Percentiles rank a stretch among this genome's conserved stretches.
Evolutionary conservation across 2,329 filamentous ascomycete genomes (phyloP).

Genomic region (Colletotrichum sublineola): DNA sequence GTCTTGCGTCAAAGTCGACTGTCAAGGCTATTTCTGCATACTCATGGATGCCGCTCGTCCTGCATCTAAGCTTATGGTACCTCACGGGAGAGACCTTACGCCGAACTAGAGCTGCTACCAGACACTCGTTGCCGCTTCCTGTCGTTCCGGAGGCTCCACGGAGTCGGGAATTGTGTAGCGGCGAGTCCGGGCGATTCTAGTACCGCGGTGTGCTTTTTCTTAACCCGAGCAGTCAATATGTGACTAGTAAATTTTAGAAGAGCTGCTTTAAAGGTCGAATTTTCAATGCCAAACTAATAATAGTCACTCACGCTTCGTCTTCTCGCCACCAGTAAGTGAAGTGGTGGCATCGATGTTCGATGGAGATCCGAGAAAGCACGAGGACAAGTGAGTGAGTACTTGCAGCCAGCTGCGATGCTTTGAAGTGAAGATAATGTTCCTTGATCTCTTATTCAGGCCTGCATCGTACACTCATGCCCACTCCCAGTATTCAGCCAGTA

Average conservation of each 20-base stretch:
- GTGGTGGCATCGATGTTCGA: background rate
- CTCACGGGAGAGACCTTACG: background rate
- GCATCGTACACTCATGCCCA: background rate
- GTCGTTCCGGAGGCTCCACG: background rate
- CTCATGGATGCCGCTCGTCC: background rate
- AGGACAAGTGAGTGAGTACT: background rate
- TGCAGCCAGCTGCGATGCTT: background rate
- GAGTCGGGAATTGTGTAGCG: background rate
- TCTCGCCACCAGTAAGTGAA: background rate
- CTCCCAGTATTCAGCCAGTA: background rate
- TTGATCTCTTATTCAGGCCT: background rate
- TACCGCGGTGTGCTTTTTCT: background rate
- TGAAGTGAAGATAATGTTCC: background rate
- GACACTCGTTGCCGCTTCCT: background rate
- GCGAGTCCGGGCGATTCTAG: background rate
- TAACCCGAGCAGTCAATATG: background rate
- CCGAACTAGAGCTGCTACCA: background rate
- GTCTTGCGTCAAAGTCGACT: background rate
- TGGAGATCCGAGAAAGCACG: background rate
- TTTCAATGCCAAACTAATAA: too few species aligned
- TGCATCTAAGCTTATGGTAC: background rate
- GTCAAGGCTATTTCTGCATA: background rate
- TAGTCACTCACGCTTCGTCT: background rate
- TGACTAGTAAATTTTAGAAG: too few species aligned
- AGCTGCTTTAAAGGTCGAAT: background rate